These are phyloP conservation scores for Typha latifolia DNA, from an alignment of 176 grass and related monocot species.

Conservation along the genomic window DNA sequence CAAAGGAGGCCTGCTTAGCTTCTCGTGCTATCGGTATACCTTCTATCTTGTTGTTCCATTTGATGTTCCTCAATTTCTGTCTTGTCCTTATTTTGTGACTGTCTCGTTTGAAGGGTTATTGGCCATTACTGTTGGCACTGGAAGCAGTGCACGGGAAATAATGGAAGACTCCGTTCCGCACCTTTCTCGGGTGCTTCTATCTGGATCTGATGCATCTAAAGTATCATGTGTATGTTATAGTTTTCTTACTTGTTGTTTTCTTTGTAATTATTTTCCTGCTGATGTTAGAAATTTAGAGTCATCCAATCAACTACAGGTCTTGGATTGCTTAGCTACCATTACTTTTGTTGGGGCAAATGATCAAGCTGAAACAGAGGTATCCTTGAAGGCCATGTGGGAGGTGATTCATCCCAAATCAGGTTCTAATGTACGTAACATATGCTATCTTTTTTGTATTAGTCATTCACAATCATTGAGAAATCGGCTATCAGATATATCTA, in stretches of 20 bases:
- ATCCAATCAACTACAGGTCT: constrained; percentile 30
- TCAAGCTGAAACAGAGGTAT: constrained; percentile 53
- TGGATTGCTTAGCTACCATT: constrained; percentile 64
- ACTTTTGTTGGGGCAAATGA: constrained; percentile 73
- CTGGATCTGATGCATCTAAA: constrained; percentile 45
- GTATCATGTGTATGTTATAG: constrained; percentile 40
- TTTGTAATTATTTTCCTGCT: neutral
- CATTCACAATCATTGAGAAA: neutral
- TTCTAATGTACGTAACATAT: constrained; percentile 51
- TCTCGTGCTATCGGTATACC: constrained; percentile 48
- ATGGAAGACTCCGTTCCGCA: constrained; percentile 59
- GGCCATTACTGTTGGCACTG: constrained; percentile 58
- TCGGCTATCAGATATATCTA: no score
- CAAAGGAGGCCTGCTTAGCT: constrained; percentile 61
- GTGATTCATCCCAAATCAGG: constrained; percentile 83
- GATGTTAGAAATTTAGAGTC: neutral
- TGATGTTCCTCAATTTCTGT: neutral
- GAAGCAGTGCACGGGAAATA: constrained; percentile 43
- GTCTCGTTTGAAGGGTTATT: constrained; percentile 39
- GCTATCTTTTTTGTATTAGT: constrained; percentile 1
- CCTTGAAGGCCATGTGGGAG: constrained; percentile 77
- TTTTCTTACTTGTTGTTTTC: neutral
- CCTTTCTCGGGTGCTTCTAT: constrained; percentile 43
- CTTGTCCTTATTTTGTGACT: constrained; percentile 10
- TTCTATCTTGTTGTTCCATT: neutral